Evolutionary conservation across 2,329 filamentous ascomycete species (phyloP).

Genomic region (Ceratocystis colombiana): DNA sequence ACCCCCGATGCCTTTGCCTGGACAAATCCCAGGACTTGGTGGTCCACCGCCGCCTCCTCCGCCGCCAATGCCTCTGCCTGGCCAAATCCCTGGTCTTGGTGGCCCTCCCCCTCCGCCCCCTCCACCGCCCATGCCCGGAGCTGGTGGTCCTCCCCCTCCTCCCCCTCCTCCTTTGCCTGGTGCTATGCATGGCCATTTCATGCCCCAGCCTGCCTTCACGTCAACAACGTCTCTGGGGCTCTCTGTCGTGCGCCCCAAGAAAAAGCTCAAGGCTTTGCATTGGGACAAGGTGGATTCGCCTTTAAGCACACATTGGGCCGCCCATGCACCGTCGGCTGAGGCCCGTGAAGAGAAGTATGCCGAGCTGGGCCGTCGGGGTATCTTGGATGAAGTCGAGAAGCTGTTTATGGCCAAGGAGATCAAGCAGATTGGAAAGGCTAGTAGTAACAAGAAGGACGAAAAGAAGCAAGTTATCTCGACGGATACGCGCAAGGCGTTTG

Average conservation of each 20-base stretch:
- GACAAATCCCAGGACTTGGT: conserved; percentile 23
- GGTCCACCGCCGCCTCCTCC: conserved; percentile 35
- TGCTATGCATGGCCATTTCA: conserved; percentile 63
- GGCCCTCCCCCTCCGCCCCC: conserved; percentile 32
- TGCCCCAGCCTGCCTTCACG: conserved; percentile 52
- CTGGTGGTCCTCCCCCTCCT: conserved; percentile 36
- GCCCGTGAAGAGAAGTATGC: conserved; percentile 92
- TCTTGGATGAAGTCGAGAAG: conserved; percentile 94
- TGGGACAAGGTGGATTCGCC: conserved; percentile 98
- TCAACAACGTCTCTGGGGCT: conserved; percentile 52
- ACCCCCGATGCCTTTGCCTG: conserved; percentile 33
- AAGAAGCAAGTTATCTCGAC: conserved; percentile 96
- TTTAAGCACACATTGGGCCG: conserved; percentile 85
- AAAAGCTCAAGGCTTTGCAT: conserved; percentile 98
- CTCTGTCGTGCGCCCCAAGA: conserved; percentile 82
- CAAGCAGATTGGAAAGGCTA: conserved; percentile 65
- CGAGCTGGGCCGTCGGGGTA: conserved; percentile 86
- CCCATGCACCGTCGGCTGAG: conserved; percentile 72
- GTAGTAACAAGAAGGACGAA: conserved; percentile 64
- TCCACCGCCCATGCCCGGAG: conserved; percentile 33
- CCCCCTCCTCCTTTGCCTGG: conserved; percentile 58
- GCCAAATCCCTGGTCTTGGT: conserved; percentile 24
- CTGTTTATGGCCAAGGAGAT: conserved; percentile 96
- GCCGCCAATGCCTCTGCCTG: conserved; percentile 33
- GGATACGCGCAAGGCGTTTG: conserved; percentile 79